phyloP scores from a whole-genome alignment of 2,329 filamentous ascomycete genomes.

The Penicillium occitanis region DNA sequence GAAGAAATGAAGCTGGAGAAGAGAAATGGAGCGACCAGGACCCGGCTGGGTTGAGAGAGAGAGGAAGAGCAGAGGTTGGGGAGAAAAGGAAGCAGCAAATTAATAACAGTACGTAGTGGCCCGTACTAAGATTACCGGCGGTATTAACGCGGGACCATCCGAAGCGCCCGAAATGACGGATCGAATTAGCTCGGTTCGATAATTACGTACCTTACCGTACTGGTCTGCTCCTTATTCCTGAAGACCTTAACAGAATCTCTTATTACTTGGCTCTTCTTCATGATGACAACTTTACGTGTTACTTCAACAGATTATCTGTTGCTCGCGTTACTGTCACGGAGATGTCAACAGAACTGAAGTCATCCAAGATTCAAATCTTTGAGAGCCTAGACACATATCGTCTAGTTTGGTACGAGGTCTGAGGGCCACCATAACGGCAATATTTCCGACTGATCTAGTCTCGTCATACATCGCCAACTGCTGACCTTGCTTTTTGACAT shows the following conservation, averaged over 20 bases:
- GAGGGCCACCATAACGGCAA: not conserved
- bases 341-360: not conserved
- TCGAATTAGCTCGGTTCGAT: not conserved
- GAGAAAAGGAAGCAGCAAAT: not conserved
- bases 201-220: not conserved
- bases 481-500: not conserved
- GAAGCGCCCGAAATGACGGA: constrained; percentile 3
- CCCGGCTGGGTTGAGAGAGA: not conserved
- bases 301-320: not conserved
- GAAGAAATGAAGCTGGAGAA: constrained; percentile 7
- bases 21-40: not conserved
- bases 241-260: not conserved
- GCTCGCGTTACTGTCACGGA: not conserved
- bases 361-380: not conserved
- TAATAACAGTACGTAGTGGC: not conserved
- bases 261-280: not conserved
- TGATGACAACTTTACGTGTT: not conserved
- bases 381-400: not conserved
- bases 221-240: not conserved
- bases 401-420: not conserved
- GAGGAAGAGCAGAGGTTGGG: not conserved
- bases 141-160: constrained; percentile 10
- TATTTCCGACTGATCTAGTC: not conserved
- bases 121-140: constrained; percentile 2
- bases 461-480: not conserved